Percentiles rank a stretch among this genome's conserved stretches.
Conservation (phyloP, 345 rosid genomes). For the Eucalyptus marginata region DNA sequence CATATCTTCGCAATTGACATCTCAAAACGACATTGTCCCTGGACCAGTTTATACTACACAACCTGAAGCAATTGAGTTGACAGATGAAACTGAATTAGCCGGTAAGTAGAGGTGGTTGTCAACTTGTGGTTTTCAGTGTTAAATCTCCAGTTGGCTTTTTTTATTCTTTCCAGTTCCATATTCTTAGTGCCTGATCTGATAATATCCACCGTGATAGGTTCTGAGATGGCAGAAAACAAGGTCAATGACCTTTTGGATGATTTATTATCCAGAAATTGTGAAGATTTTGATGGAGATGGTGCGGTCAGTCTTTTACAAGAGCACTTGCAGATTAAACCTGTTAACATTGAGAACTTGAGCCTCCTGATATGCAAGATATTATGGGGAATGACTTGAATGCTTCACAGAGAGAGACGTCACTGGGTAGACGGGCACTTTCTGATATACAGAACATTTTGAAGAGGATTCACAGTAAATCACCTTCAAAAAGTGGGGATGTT, state of each 20-base stretch:
- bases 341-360: conserved; percentile 25
- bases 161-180: background rate
- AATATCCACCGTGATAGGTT: conserved; percentile 12
- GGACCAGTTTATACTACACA: conserved; percentile 5
- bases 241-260: conserved; percentile 35
- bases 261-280: conserved; percentile 31
- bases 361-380: conserved; percentile 44
- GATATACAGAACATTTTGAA: conserved; percentile 40
- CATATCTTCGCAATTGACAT: conserved; percentile 19
- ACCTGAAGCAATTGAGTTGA: conserved; percentile 10
- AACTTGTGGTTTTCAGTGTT: background rate
- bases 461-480: conserved; percentile 13
- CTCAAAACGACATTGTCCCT: conserved; percentile 13
- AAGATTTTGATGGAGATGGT: conserved; percentile 53
- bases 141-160: background rate
- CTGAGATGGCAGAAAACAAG: conserved; percentile 24
- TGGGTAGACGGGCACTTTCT: conserved; percentile 30
- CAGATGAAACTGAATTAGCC: conserved; percentile 10
- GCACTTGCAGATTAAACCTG: conserved; percentile 48
- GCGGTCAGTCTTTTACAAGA: conserved; percentile 40
- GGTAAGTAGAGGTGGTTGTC: conserved; percentile 29
- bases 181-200: conserved; percentile 3
- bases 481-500: conserved; percentile 11
- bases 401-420: conserved; percentile 18
- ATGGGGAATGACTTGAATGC: conserved; percentile 32